These are phyloP conservation scores for Claviceps monticola DNA, from an alignment of 2,329 filamentous ascomycete species.

Conservation along the genomic window DNA sequence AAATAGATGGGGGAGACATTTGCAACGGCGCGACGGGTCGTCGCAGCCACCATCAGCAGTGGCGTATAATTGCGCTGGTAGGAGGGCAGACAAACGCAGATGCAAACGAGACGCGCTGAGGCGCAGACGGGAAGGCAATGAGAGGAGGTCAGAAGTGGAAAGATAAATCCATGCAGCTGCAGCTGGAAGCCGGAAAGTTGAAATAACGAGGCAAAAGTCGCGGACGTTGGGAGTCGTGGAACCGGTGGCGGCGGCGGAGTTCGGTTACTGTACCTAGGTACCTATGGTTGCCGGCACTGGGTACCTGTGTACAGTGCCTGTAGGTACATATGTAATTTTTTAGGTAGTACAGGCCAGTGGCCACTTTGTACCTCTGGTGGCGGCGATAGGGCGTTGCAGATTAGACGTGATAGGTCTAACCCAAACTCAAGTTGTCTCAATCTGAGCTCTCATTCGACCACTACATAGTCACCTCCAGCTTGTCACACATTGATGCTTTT, in stretches of 20 bases:
- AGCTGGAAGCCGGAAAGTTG: neutral
- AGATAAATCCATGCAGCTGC: no score
- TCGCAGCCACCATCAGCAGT: neutral
- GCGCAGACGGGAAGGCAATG: neutral
- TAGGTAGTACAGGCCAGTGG: no score
- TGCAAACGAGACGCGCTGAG: neutral
- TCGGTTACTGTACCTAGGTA: neutral
- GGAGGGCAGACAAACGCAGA: neutral
- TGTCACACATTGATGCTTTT: no score
- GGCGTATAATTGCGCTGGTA: neutral
- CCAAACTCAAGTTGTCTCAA: neutral
- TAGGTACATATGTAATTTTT: no score
- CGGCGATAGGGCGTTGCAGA: neutral
- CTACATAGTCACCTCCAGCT: no score
- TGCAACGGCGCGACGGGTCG: neutral
- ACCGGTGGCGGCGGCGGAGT: neutral
- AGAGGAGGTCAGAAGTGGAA: no score
- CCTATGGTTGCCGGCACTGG: neutral
- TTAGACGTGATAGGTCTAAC: neutral
- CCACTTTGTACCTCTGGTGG: neutral
- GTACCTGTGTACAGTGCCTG: no score
- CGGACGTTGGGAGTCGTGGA: neutral
- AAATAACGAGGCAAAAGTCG: neutral
- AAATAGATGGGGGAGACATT: slow-evolving; percentile 3
- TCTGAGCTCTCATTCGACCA: no score